Percentiles rank a stretch among this genome's conserved stretches.
phyloP scores from a whole-genome alignment of 176 grass and related monocot species.

The Tillandsia leiboldiana region DNA sequence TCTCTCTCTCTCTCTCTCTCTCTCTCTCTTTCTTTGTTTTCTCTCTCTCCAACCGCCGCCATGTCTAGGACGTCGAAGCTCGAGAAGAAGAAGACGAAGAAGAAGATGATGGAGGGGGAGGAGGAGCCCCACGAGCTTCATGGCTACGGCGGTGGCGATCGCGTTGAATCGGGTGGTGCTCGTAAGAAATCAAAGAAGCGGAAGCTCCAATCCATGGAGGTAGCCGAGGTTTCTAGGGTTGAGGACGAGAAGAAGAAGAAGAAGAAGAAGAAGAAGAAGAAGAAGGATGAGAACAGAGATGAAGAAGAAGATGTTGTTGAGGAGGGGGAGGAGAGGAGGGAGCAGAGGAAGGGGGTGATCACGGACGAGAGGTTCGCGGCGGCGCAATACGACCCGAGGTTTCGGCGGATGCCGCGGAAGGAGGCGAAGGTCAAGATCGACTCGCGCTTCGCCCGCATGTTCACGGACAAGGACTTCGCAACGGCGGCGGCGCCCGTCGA shows the following conservation, averaged over 20 bases:
- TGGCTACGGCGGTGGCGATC: not conserved
- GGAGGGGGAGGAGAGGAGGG: conserved; percentile 10
- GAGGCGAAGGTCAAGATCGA: conserved; percentile 68
- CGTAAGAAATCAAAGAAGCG: not conserved
- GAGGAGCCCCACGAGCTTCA: not conserved
- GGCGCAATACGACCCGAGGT: conserved; percentile 47
- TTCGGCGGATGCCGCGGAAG: conserved; percentile 62
- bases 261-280: conserved; percentile 8
- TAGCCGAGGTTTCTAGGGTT: not conserved
- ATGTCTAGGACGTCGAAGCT: conserved; percentile 34
- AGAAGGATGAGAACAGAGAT: not conserved
- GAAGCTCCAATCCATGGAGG: not conserved
- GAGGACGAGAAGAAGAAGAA: conserved; percentile 1
- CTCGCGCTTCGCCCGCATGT: conserved; percentile 58
- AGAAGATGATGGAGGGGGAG: conserved; percentile 1
- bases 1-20: not conserved
- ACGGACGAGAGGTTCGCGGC: conserved; percentile 56
- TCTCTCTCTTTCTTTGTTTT: not conserved
- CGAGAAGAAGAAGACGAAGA: no score
- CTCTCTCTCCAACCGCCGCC: conserved; percentile 3
- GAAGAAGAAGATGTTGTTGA: not conserved
- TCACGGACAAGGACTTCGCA: conserved; percentile 53
- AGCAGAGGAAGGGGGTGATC: conserved; percentile 29
- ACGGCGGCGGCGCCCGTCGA: conserved; percentile 49
- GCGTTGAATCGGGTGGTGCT: not conserved